A percentile compares a stretch with the other conserved stretches of the same genome.
phyloP scores from a whole-genome alignment of 2,329 filamentous ascomycete genomes.

The Fusarium tupiense region DNA sequence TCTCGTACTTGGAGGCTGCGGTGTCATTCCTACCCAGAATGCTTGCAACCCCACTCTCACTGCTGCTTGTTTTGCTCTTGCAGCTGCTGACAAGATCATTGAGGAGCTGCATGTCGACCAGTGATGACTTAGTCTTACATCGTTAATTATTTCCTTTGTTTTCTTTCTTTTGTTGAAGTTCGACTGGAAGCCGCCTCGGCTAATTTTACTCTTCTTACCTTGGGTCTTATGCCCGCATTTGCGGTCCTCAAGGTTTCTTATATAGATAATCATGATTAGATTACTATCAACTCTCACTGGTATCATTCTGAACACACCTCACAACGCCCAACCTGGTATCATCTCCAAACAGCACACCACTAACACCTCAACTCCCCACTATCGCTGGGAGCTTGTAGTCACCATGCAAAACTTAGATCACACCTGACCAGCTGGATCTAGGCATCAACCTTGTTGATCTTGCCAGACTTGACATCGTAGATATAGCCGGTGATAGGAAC shows the following conservation, averaged over 20 bases:
- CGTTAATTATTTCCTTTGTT: background rate
- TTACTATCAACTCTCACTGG: background rate
- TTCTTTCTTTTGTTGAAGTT: background rate
- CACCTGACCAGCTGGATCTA: accelerated
- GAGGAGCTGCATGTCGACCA: background rate
- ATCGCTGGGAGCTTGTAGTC: background rate
- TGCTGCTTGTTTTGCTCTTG: constrained; percentile 5
- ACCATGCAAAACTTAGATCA: background rate
- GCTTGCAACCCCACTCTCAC: constrained; percentile 2
- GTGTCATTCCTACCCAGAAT: constrained; percentile 2
- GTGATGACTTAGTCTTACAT: background rate
- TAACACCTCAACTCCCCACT: background rate
- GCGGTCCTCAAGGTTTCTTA: no score
- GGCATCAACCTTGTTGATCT: constrained; percentile 46
- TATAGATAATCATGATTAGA: background rate
- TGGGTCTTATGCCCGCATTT: background rate
- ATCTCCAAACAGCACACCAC: background rate
- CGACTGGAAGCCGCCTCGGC: background rate
- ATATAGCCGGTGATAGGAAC: constrained; percentile 77
- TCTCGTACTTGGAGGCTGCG: background rate
- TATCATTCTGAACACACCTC: background rate
- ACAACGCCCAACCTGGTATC: background rate
- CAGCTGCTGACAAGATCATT: constrained; percentile 2
- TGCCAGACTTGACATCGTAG: constrained; percentile 80
- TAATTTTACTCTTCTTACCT: background rate